phyloP scores from a whole-genome alignment of 2,329 filamentous ascomycete genomes.

The Venturia asperata region DNA sequence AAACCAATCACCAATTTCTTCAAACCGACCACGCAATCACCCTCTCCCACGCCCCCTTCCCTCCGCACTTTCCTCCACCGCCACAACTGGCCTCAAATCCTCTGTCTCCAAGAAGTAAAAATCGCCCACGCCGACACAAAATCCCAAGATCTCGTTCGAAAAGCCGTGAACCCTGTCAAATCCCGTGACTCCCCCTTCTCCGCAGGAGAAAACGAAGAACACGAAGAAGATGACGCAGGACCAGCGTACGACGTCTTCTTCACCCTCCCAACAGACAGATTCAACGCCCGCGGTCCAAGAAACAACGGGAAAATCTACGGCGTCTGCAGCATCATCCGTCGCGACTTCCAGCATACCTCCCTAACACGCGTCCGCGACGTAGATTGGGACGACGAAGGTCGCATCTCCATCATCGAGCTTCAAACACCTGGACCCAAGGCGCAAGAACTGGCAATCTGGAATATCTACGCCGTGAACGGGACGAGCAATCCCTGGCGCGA shows the following conservation, averaged over 20 bases:
- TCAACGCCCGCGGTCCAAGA: conserved; percentile 45
- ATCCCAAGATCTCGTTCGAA: conserved; percentile 35
- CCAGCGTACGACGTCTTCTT: conserved; percentile 41
- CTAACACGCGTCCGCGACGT: conserved; percentile 35
- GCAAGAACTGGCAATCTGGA: conserved; percentile 41
- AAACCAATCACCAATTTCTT: conserved; percentile 39
- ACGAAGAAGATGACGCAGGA: conserved; percentile 22
- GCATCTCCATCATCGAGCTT: conserved; percentile 44
- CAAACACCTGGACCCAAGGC: no score
- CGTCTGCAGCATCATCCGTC: conserved; percentile 44
- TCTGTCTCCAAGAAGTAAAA: conserved; percentile 47
- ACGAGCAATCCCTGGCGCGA: conserved; percentile 42
- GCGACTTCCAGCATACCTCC: conserved; percentile 33
- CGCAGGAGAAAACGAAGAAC: no score
- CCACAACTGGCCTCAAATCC: conserved; percentile 39
- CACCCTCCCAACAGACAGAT: conserved; percentile 42
- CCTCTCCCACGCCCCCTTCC: conserved; percentile 18
- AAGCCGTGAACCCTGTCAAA: conserved; percentile 29
- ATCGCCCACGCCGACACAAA: conserved; percentile 36
- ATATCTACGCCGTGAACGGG: conserved; percentile 49
- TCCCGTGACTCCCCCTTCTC: no score
- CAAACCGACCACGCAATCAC: conserved; percentile 8
- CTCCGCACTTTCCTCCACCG: conserved; percentile 37
- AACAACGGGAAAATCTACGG: conserved; percentile 48
- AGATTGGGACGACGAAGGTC: conserved; percentile 47